Conservation (phyloP, 2,329 filamentous ascomycete species). For the Arthrocladium fulminans region DNA sequence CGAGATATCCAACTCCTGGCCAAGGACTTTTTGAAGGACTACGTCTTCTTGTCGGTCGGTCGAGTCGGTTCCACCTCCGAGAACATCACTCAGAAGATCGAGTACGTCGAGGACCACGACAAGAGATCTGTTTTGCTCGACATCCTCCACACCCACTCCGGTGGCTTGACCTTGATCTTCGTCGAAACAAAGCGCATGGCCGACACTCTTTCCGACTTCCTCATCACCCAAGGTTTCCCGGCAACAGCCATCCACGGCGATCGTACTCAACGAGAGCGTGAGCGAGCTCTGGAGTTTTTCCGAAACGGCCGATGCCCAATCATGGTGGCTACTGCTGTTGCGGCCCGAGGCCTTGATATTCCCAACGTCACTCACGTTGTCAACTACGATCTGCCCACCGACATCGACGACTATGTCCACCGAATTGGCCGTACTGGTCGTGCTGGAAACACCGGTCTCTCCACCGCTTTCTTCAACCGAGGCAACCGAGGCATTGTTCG, state of each 20-base stretch:
- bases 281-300: conserved; percentile 96
- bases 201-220: conserved; percentile 91
- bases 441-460: conserved; percentile 97
- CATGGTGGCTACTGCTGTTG: conserved; percentile 91
- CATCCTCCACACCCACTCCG: conserved; percentile 89
- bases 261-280: conserved; percentile 96
- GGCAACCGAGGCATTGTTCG: conserved; percentile 97
- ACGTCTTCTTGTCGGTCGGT: conserved; percentile 96
- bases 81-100: conserved; percentile 98
- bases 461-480: conserved; percentile 99
- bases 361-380: conserved; percentile 94
- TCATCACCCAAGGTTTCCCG: conserved; percentile 97
- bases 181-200: conserved; percentile 99
- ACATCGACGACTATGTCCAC: conserved; percentile 98
- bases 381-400: conserved; percentile 98
- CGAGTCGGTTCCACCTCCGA: conserved; percentile 99
- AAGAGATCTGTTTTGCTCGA: conserved; percentile 97
- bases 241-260: conserved; percentile 98
- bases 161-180: conserved; percentile 88
- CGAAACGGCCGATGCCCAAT: conserved; percentile 91
- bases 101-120: conserved; percentile 93
- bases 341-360: conserved; percentile 82
- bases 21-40: conserved; percentile 97
- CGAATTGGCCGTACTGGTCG: conserved; percentile 99
- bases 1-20: conserved; percentile 99